phyloP scores from a whole-genome alignment of 768 basidiomycete species.

The Pleurotus ostreatus region DNA sequence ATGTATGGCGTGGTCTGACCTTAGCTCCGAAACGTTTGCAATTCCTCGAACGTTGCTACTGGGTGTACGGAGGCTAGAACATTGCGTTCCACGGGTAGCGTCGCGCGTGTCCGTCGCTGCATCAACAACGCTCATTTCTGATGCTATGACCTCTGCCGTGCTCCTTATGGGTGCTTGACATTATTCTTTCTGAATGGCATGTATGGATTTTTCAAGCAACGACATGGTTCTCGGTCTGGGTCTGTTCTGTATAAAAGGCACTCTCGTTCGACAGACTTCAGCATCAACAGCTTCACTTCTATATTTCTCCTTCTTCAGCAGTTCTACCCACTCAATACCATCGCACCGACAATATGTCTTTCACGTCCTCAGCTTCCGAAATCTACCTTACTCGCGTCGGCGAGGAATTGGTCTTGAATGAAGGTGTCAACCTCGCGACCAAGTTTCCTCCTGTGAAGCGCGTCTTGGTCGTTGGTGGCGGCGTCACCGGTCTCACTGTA shows the following conservation, averaged over 20 bases:
- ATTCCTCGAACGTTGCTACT: background rate
- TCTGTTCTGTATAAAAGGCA: background rate
- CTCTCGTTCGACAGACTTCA: background rate
- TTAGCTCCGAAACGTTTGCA: background rate
- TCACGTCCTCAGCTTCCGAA: background rate
- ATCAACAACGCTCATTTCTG: background rate
- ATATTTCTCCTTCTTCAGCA: background rate
- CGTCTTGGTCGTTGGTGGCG: constrained; percentile 11
- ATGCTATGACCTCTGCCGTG: background rate
- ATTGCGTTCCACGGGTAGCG: background rate
- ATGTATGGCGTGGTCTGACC: background rate
- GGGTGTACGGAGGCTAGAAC: background rate
- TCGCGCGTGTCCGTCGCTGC: constrained; percentile 1
- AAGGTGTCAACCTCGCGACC: constrained; percentile 3
- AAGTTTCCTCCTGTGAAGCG: constrained; percentile 3
- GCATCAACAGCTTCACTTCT: background rate
- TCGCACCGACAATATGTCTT: background rate
- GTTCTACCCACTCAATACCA: background rate
- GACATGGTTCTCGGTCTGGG: background rate
- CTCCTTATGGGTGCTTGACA: background rate
- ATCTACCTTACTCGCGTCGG: constrained; percentile 5
- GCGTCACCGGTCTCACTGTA: constrained; percentile 13
- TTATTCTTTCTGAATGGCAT: background rate
- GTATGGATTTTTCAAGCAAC: background rate
- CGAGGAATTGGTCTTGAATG: constrained; percentile 3